phyloP scores from a whole-genome alignment of 148 eudicot species.

The Rhododendron ovatum region DNA sequence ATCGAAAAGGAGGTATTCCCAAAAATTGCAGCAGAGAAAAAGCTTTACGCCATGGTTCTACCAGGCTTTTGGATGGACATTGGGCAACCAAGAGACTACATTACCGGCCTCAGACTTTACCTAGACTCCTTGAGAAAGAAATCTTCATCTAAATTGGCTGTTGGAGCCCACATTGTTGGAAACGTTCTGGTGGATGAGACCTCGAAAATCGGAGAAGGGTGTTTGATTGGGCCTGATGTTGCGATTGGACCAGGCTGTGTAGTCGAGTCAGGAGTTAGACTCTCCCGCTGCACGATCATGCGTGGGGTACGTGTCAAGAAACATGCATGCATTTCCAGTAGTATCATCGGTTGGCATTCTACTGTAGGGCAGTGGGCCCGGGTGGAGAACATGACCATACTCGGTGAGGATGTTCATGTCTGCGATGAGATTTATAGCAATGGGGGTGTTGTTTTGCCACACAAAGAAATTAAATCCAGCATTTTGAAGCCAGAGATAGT shows the following conservation, averaged over 20 bases:
- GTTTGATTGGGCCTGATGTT: slow-evolving; percentile 93
- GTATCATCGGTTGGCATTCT: slow-evolving; percentile 94
- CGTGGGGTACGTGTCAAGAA: slow-evolving; percentile 83
- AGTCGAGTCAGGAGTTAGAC: slow-evolving; percentile 81
- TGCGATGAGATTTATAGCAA: slow-evolving; percentile 82
- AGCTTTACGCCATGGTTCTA: slow-evolving; percentile 75
- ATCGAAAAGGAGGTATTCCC: slow-evolving; percentile 93
- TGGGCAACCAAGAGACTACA: slow-evolving; percentile 91
- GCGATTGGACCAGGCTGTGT: slow-evolving; percentile 94
- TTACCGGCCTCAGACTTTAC: slow-evolving; percentile 83
- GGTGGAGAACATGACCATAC: slow-evolving; percentile 82
- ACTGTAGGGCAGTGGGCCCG: slow-evolving; percentile 93
- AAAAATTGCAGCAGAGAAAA: slow-evolving; percentile 56
- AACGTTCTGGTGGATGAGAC: slow-evolving; percentile 80
- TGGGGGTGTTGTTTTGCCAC: slow-evolving; percentile 88
- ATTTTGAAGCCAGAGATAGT: slow-evolving; percentile 94
- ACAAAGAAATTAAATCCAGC: slow-evolving; percentile 84
- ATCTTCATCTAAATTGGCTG: slow-evolving; percentile 47
- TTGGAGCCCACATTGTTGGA: slow-evolving; percentile 63
- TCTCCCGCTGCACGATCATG: slow-evolving; percentile 85
- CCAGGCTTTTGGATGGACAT: slow-evolving; percentile 99
- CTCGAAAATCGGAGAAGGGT: slow-evolving; percentile 83
- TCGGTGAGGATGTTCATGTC: slow-evolving; percentile 89
- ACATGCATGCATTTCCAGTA: slow-evolving; percentile 73
- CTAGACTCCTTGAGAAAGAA: slow-evolving; percentile 72